Percentiles rank a stretch among this genome's conserved stretches.
Evolutionary conservation across 805 yeast genomes (phyloP).

Genomic region (Huiozyma naganishii): DNA sequence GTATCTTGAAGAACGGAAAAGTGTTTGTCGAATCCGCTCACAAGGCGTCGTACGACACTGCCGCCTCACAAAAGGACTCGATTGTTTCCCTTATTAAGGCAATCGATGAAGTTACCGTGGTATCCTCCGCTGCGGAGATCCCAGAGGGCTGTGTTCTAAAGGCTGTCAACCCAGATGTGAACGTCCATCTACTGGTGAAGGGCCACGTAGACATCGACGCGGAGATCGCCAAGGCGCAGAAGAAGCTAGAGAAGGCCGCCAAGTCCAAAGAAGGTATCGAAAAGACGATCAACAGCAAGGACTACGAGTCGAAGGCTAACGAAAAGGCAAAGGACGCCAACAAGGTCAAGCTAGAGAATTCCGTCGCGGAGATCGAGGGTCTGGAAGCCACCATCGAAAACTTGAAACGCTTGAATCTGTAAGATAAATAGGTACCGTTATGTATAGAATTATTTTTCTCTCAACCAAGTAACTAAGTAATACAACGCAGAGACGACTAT

Average conservation of each 20-base stretch:
- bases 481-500: no score
- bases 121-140: conserved; percentile 41
- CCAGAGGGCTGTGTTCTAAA: conserved; percentile 88
- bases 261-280: conserved; percentile 52
- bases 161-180: conserved; percentile 69
- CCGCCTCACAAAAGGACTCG: conserved; percentile 66
- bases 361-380: conserved; percentile 81
- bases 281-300: conserved; percentile 59
- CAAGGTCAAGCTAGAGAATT: conserved; percentile 52
- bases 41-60: conserved; percentile 39
- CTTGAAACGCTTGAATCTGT: conserved; percentile 67
- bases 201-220: conserved; percentile 90
- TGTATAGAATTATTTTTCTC: neutral
- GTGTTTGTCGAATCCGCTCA: conserved; percentile 63
- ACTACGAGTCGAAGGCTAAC: conserved; percentile 80
- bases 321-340: conserved; percentile 73
- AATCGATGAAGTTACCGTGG: conserved; percentile 62
- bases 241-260: conserved; percentile 59
- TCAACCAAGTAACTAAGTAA: neutral
- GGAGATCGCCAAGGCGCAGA: conserved; percentile 73
- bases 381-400: conserved; percentile 75
- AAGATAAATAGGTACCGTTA: neutral
- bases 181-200: conserved; percentile 84
- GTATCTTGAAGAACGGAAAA: conserved; percentile 78
- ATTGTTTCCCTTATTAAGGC: conserved; percentile 88